These are phyloP conservation scores for Cynara cardunculus DNA, from an alignment of 129 eudicot species.

Conservation along the genomic window DNA sequence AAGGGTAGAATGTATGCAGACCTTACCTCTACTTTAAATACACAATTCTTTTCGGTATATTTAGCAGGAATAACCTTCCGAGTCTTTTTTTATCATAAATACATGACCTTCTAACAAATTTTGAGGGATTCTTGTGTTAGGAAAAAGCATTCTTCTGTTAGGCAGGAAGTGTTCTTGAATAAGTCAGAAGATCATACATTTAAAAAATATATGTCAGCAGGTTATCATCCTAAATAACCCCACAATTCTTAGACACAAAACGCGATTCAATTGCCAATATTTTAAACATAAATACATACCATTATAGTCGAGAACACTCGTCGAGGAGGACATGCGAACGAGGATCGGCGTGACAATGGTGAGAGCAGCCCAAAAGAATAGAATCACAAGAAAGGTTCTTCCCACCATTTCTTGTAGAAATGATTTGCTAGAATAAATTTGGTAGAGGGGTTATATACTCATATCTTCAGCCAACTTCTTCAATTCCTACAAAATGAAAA, in stretches of 20 bases:
- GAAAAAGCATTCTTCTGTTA: neutral
- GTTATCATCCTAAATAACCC: neutral
- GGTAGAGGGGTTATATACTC: conserved; percentile 1
- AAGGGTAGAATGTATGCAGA: neutral
- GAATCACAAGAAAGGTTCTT: conserved; percentile 49
- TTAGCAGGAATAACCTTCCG: neutral
- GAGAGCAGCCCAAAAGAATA: conserved; percentile 70
- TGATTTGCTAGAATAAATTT: conserved; percentile 9
- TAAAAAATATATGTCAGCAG: no score
- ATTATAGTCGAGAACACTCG: conserved; percentile 11
- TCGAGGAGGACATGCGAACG: conserved; percentile 48
- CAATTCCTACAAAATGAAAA: neutral
- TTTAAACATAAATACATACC: conserved; percentile 24
- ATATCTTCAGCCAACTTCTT: neutral
- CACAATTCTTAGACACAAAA: neutral
- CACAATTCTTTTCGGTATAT: neutral
- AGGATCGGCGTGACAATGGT: conserved; percentile 62
- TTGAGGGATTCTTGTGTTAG: neutral
- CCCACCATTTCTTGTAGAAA: conserved; percentile 37
- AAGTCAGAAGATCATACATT: neutral
- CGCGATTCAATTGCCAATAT: neutral
- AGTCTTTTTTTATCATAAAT: neutral
- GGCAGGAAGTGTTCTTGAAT: neutral
- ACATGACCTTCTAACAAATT: neutral
- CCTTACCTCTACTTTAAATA: neutral